Evolutionary conservation across 1,284 basidiomycete species (phyloP).

Genomic region (Sporisorium sorghi): DNA sequence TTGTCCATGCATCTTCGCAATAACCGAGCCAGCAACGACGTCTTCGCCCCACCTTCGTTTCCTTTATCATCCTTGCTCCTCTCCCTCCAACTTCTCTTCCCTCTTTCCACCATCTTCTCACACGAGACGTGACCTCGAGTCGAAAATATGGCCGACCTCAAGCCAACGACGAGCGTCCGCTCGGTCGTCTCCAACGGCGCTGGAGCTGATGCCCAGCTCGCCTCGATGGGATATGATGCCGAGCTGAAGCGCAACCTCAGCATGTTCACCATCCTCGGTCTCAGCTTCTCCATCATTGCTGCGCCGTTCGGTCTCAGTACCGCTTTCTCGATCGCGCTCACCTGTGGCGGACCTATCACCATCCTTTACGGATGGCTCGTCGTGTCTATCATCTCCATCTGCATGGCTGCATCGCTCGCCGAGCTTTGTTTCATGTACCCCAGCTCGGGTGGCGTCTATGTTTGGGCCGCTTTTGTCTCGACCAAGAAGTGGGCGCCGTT

Average conservation of each 20-base stretch:
- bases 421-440: slow-evolving; percentile 72
- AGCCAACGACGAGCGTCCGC: slow-evolving; percentile 45
- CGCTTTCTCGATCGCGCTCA: slow-evolving; percentile 71
- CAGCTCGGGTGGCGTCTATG: slow-evolving; percentile 72
- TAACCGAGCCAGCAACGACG: neutral
- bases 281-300: slow-evolving; percentile 71
- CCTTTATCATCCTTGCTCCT: slow-evolving; percentile 1
- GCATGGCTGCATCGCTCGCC: slow-evolving; percentile 71
- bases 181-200: slow-evolving; percentile 55
- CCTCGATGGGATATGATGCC: slow-evolving; percentile 71
- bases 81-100: neutral
- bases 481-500: slow-evolving; percentile 71
- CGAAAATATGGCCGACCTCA: slow-evolving; percentile 34
- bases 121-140: too few relatives aligned
- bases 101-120: neutral
- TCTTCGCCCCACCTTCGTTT: neutral
- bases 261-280: slow-evolving; percentile 71
- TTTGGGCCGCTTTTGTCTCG: slow-evolving; percentile 71
- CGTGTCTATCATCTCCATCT: slow-evolving; percentile 71
- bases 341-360: slow-evolving; percentile 70
- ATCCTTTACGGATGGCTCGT: slow-evolving; percentile 72
- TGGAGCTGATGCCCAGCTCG: slow-evolving; percentile 66
- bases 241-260: slow-evolving; percentile 71
- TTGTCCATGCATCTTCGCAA: neutral
- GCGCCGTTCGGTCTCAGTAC: slow-evolving; percentile 71